Evolutionary conservation across 169 alveolate species (phyloP).

Genomic region (Hepatocystis sp.): DNA sequence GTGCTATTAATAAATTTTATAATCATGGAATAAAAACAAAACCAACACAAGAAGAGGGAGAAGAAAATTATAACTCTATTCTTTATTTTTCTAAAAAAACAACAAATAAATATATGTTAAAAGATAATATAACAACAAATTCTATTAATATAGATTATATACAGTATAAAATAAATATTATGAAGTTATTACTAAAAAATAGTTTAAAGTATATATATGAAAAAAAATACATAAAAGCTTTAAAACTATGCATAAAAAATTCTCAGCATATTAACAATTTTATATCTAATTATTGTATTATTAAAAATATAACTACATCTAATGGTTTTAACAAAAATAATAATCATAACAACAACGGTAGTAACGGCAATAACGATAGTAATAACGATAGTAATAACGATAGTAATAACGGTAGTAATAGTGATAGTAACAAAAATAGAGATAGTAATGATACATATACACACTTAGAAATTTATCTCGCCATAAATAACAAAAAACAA

Average conservation of each 20-base stretch:
- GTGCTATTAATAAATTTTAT: slow-evolving; percentile 9
- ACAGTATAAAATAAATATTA: slow-evolving; percentile 34
- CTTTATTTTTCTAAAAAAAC: slow-evolving; percentile 41
- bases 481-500: neutral
- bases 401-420: too few species aligned
- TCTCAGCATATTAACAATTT: slow-evolving; percentile 24
- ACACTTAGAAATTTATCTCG: slow-evolving; percentile 15
- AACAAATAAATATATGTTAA: neutral
- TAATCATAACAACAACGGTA: neutral
- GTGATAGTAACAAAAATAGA: too few species aligned
- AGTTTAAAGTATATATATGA: slow-evolving; percentile 32
- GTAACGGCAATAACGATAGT: neutral
- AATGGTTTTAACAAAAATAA: too few species aligned
- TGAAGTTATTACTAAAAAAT: slow-evolving; percentile 21
- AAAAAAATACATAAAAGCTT: slow-evolving; percentile 38
- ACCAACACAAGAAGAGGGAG: slow-evolving; percentile 36
- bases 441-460: neutral
- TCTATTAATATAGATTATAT: slow-evolving; percentile 31
- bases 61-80: too few species aligned
- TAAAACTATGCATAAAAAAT: slow-evolving; percentile 47
- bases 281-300: slow-evolving; percentile 32
- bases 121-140: slow-evolving; percentile 7
- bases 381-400: too few species aligned
- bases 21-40: slow-evolving; percentile 41
- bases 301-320: slow-evolving; percentile 3